Evolutionary conservation across 192 early-diverging fungal genomes (phyloP).

Genomic region (Chytriomyces sp.): DNA sequence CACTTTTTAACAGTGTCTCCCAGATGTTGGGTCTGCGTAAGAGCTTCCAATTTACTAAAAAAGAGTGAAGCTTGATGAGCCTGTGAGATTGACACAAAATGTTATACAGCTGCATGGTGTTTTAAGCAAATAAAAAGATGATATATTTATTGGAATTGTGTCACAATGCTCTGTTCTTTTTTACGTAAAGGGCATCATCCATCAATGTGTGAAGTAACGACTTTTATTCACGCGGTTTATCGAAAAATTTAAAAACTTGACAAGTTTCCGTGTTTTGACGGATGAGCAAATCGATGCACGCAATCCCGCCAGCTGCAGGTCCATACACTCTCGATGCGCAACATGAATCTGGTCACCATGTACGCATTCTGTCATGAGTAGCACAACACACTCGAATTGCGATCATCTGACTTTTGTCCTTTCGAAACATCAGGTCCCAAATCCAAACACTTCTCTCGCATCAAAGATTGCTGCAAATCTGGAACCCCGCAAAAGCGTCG

Average conservation of each 20-base stretch:
- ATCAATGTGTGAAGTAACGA: no score
- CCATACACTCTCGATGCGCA: constrained; percentile 4
- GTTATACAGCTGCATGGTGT: no score
- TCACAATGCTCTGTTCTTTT: no score
- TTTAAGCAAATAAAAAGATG: no score
- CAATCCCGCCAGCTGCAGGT: constrained; percentile 8
- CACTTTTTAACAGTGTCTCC: no score
- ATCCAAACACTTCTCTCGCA: not conserved
- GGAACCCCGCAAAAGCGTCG: not conserved
- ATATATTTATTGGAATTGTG: no score
- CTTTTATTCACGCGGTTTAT: no score
- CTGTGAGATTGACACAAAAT: no score
- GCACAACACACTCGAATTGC: not conserved
- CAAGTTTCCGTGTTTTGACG: not conserved
- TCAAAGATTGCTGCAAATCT: not conserved
- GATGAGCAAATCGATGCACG: not conserved
- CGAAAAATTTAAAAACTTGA: not conserved
- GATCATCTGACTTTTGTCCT: not conserved
- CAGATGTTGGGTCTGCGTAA: no score
- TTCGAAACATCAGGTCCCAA: not conserved
- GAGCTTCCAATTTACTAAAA: no score
- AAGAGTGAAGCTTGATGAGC: no score
- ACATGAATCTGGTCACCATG: not conserved
- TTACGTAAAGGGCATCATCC: no score
- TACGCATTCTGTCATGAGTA: not conserved